These are phyloP conservation scores for Pseudisothecium myosuroides DNA, from an alignment of 225 moss, liverwort and hornwort species.

Conservation along the genomic window DNA sequence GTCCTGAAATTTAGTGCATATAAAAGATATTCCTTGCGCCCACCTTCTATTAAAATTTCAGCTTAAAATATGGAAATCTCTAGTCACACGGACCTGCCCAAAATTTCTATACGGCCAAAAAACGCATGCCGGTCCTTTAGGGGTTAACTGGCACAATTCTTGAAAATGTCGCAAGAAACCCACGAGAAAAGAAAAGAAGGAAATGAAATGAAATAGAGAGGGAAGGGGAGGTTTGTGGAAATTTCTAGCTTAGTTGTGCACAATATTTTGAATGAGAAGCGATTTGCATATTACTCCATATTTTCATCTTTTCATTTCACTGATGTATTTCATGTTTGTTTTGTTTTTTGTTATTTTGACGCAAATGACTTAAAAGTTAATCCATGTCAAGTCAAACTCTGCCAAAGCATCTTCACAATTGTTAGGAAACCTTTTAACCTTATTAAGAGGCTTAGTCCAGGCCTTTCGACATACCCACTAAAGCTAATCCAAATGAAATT, in stretches of 20 bases:
- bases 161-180: background rate
- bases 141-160: background rate
- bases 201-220: background rate
- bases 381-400: background rate
- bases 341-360: too few relatives aligned
- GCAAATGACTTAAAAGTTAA: background rate
- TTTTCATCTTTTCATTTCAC: background rate
- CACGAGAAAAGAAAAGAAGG: background rate
- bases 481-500: background rate
- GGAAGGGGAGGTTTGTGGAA: too few relatives aligned
- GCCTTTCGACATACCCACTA: rapidly evolving
- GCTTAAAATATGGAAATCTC: too few relatives aligned
- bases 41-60: too few relatives aligned
- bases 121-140: too few relatives aligned
- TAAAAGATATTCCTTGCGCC: too few relatives aligned
- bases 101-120: too few relatives aligned
- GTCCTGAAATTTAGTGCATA: too few relatives aligned
- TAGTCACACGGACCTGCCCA: too few relatives aligned
- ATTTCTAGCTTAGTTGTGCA: background rate
- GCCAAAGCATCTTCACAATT: background rate
- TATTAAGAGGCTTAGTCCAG: background rate
- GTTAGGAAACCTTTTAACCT: background rate
- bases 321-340: rapidly evolving
- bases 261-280: background rate
- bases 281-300: background rate